Conservation (phyloP, 1,284 basidiomycete species). For the Takashimella koratensis region DNA sequence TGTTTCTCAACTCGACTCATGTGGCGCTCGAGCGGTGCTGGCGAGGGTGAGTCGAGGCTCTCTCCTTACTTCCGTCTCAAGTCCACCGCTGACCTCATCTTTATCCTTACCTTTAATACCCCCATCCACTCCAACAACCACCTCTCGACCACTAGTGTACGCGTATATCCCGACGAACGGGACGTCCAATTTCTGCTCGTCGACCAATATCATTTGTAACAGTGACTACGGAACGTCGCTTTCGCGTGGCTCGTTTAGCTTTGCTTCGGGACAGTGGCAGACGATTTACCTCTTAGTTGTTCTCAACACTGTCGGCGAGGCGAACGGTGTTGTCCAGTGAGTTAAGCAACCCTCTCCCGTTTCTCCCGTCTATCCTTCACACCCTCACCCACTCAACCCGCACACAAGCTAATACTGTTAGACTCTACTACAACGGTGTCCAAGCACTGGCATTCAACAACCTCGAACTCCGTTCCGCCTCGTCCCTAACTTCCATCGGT, state of each 20-base stretch:
- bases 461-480: constrained; percentile 40
- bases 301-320: constrained; percentile 38
- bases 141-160: constrained; percentile 37
- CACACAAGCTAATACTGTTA: constrained; percentile 7
- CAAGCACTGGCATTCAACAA: constrained; percentile 38
- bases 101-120: not conserved
- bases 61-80: not conserved
- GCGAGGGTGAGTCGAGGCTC: constrained; percentile 31
- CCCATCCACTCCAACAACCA: no score
- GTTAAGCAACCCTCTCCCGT: not conserved
- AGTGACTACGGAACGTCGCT: constrained; percentile 49
- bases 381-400: not conserved
- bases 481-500: constrained; percentile 28
- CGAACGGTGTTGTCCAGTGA: constrained; percentile 37
- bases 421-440: constrained; percentile 46
- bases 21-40: constrained; percentile 44
- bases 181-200: constrained; percentile 32
- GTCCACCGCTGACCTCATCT: no score
- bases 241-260: constrained; percentile 42
- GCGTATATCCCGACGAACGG: constrained; percentile 44
- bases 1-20: constrained; percentile 50
- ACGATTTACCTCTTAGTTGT: constrained; percentile 45
- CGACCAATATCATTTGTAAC: constrained; percentile 42
- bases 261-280: constrained; percentile 43
- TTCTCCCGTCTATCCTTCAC: not conserved